phyloP scores from a whole-genome alignment of 1,284 basidiomycete species.

The Papiliotrema laurentii region DNA sequence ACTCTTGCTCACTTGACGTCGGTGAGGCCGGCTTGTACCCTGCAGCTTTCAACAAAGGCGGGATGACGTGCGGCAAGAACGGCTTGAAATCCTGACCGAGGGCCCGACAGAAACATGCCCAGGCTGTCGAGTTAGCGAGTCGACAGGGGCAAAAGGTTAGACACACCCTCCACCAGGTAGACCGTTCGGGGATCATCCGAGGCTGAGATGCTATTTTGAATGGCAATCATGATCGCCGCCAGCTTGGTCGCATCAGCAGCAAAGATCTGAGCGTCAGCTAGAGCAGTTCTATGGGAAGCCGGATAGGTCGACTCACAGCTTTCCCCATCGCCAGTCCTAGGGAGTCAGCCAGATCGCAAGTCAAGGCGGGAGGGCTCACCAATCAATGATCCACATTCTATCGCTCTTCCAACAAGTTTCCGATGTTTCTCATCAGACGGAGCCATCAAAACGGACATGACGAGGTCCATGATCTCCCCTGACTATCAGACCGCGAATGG shows the following conservation, averaged over 20 bases:
- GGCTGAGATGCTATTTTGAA: slow-evolving; percentile 59
- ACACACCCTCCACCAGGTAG: slow-evolving; percentile 37
- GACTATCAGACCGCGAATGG: not conserved
- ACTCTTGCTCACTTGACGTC: slow-evolving; percentile 42
- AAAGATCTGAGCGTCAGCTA: slow-evolving; percentile 52
- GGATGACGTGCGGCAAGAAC: slow-evolving; percentile 76
- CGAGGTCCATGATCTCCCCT: slow-evolving; percentile 31
- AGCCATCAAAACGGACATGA: slow-evolving; percentile 57
- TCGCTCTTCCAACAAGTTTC: slow-evolving; percentile 68
- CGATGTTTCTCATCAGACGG: slow-evolving; percentile 62
- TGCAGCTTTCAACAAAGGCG: slow-evolving; percentile 66
- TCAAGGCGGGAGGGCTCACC: not conserved
- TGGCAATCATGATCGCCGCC: slow-evolving; percentile 66
- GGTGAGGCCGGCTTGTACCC: slow-evolving; percentile 58
- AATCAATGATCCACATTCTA: slow-evolving; percentile 72
- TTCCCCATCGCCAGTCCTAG: slow-evolving; percentile 72
- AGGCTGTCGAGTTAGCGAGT: slow-evolving; percentile 67
- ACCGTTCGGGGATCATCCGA: slow-evolving; percentile 27
- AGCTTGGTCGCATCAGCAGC: slow-evolving; percentile 67
- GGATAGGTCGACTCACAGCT: slow-evolving; percentile 11
- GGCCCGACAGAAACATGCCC: slow-evolving; percentile 76
- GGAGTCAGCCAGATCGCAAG: slow-evolving; percentile 14
- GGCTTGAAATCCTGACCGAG: slow-evolving; percentile 75
- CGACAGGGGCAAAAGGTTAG: not conserved
- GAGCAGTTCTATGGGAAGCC: not conserved